Conservation (phyloP, 148 eudicot genomes). For the Simmondsia chinensis region DNA sequence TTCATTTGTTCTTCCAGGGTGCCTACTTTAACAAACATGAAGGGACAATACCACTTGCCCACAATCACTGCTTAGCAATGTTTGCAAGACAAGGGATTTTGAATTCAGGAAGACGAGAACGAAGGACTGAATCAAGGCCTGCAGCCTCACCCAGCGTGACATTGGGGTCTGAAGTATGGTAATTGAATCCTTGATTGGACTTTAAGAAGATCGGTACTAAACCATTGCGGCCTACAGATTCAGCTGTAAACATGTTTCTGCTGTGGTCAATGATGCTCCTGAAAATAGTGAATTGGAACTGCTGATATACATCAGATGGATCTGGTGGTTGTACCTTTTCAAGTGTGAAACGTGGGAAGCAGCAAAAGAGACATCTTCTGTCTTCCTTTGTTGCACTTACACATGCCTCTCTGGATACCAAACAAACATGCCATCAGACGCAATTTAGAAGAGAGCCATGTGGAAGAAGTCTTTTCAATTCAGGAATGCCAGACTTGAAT, state of each 20-base stretch:
- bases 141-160: constrained; percentile 29
- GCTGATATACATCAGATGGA: constrained; percentile 33
- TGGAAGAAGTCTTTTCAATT: too few species aligned
- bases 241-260: constrained; percentile 15
- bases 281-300: constrained; percentile 23
- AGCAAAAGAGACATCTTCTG: too few species aligned
- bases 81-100: constrained; percentile 12
- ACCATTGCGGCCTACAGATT: constrained; percentile 28
- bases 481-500: too few species aligned
- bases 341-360: too few species aligned
- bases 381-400: too few species aligned
- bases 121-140: constrained; percentile 30
- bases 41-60: constrained; percentile 57
- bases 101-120: constrained; percentile 20
- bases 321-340: constrained; percentile 32
- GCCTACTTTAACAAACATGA: constrained; percentile 32
- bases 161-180: constrained; percentile 14
- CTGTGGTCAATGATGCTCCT: too few species aligned
- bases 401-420: too few species aligned
- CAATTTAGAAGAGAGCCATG: too few species aligned
- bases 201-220: constrained; percentile 37
- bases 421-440: too few species aligned
- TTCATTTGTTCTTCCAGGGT: constrained; percentile 7
- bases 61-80: constrained; percentile 16
- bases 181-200: constrained; percentile 16